Conservation (phyloP, 306 rosid genomes). For the Prunus persica region Prunus_persica_NCBIv2 NC_034013.1:12645501-12646000, state of each 20-base stretch:
- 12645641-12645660: conserved; percentile 47
- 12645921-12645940: conserved; percentile 28
- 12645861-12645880: conserved; percentile 52
- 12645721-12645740: conserved; percentile 39
- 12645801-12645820: neutral
- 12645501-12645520: conserved; percentile 37
- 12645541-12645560: conserved; percentile 35
- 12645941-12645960: conserved; percentile 30
- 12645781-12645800: neutral
- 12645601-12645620: conserved; percentile 54
- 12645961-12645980: conserved; percentile 42
- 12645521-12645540: conserved; percentile 38
- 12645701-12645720: conserved; percentile 48
- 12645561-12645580: conserved; percentile 30
- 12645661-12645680: conserved; percentile 26
- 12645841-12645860: conserved; percentile 39
- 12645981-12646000: conserved; percentile 35
- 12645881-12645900: conserved; percentile 49
- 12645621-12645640: conserved; percentile 46
- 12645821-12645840: neutral
- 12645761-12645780: too few species aligned
- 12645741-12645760: neutral
- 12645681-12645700: conserved; percentile 28
- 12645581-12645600: conserved; percentile 46
- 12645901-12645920: conserved; percentile 57